Conservation (phyloP, 495 filamentous ascomycete genomes). For the Schizothecium vesticola region DNA sequence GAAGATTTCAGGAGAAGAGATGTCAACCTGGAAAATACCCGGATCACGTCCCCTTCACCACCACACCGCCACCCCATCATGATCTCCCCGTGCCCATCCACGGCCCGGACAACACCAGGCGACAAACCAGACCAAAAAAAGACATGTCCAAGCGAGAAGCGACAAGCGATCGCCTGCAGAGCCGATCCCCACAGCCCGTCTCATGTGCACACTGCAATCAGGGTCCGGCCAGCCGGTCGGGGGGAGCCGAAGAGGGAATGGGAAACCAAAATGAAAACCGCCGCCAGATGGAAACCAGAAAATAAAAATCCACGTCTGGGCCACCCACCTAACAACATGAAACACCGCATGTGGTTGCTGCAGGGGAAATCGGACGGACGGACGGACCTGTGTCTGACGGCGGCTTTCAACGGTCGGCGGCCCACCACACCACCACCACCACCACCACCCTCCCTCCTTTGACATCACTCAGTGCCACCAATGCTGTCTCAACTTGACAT, state of each 20-base stretch:
- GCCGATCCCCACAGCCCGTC: constrained; percentile 11
- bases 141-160: background rate
- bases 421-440: background rate
- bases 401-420: background rate
- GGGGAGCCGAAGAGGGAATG: background rate
- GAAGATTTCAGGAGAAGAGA: background rate
- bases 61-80: background rate
- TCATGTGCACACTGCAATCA: constrained; percentile 3
- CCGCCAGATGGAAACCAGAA: background rate
- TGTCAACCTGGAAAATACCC: background rate
- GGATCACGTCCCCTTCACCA: background rate
- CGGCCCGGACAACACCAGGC: background rate
- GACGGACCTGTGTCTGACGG: background rate
- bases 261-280: background rate
- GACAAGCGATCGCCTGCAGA: constrained; percentile 2
- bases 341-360: background rate
- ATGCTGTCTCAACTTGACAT: background rate
- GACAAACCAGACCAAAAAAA: background rate
- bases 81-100: background rate
- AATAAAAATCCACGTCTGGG: background rate
- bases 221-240: background rate
- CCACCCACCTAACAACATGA: background rate
- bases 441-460: background rate
- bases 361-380: constrained; percentile 1
- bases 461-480: background rate